Evolutionary conservation across 2,329 filamentous ascomycete species (phyloP), one percentile per base, ranked within the genome.

Genomic region (Lasiodiplodia gonubiensis): DNA sequence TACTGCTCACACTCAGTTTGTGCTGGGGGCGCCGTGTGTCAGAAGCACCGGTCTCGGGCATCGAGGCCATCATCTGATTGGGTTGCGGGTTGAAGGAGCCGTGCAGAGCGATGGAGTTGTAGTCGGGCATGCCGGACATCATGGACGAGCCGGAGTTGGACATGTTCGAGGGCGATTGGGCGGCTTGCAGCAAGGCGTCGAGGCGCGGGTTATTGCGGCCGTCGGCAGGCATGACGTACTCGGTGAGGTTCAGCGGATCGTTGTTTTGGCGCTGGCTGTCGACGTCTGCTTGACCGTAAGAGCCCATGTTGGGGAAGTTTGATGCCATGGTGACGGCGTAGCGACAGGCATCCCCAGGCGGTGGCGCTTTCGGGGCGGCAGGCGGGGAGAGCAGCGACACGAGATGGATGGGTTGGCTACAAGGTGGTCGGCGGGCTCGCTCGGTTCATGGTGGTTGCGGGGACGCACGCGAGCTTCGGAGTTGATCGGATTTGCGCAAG

Each of bases 161-260:
- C 21, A 53, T 21, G 49, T 27, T 55, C 59, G 72, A 39, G 42
- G 68, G 67, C 21, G 70, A 65, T 49, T 73, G 73, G 21, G 67
- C 57, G 25, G 67, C 67, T 18, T 67, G 64, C 27, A 64, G 52
- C 30, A 67, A 57, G 25, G 72, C 71, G 30, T 74, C 72, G 48
- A 69, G 59, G 52, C 65, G 64, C 49, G 66, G 68, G 46, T 71
- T 71, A 54, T 74, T 73, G 35, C 75, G 72, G 52, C 76, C 74
- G 23, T 33, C 53, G 33, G 10, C 16, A 27, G 75, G 68, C 16
- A 79, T 70, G 61, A 75, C 75, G 70, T 76, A 79, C 27, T 77
- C 77, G 71, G 72, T 73, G 69, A 78, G 70, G n/a, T 74, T 72
- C 65, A 78, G 71, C 27, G 74, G 71, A 71, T 78, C 74, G 71